Conservation (phyloP, 2,329 filamentous ascomycete species). For the Fusarium musae region DNA sequence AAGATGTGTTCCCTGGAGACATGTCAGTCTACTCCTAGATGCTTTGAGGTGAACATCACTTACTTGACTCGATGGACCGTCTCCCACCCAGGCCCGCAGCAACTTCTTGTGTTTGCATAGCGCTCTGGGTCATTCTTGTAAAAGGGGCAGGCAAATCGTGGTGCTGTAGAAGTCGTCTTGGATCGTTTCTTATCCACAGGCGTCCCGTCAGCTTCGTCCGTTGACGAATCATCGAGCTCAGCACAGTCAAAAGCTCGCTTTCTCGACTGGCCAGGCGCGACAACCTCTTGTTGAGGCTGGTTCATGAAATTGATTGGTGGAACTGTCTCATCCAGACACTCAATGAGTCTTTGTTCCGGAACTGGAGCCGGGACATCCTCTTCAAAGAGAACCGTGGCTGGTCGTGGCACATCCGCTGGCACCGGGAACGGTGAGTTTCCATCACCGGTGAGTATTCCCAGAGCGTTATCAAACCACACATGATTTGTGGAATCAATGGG, state of each 20-base stretch:
- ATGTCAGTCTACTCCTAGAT: neutral
- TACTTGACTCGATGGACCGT: slow-evolving; percentile 32
- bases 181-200: neutral
- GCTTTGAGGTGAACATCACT: neutral
- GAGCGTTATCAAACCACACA: neutral
- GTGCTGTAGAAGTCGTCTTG: neutral
- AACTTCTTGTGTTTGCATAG: slow-evolving; percentile 16
- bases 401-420: neutral
- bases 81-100: slow-evolving; percentile 29
- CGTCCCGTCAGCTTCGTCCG: neutral
- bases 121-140: slow-evolving; percentile 27
- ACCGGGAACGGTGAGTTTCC: neutral
- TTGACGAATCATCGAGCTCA: slow-evolving; percentile 3
- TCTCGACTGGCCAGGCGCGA: neutral
- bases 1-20: slow-evolving; percentile 25
- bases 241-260: slow-evolving; percentile 7
- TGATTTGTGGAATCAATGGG: neutral
- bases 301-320: neutral
- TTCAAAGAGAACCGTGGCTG: slow-evolving; percentile 11
- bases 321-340: neutral
- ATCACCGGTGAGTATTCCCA: neutral
- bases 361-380: neutral
- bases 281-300: neutral
- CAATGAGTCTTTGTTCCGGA: neutral
- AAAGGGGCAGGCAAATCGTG: slow-evolving; percentile 31